These are phyloP conservation scores for Lanmaoa pseudosensibilis DNA, from an alignment of 768 basidiomycete species.

Conservation along the genomic window DNA sequence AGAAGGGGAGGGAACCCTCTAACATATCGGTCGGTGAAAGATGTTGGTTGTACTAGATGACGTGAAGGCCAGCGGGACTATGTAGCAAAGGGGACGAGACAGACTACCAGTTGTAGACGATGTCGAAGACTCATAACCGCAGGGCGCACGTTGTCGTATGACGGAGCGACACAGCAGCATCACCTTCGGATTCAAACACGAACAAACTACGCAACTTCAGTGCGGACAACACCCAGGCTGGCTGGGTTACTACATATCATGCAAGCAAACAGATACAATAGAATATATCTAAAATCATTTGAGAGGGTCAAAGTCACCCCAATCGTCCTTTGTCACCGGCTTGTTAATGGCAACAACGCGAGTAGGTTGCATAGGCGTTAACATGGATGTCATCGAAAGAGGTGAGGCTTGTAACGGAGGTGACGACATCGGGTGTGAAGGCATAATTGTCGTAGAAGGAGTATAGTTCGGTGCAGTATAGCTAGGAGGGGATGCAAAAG, in stretches of 20 bases:
- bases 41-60: neutral
- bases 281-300: constrained; percentile 19
- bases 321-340: constrained; percentile 61
- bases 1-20: neutral
- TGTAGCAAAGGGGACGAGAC: neutral
- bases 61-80: too few species aligned
- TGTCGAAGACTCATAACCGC: constrained; percentile 6
- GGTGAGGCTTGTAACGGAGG: constrained; percentile 33
- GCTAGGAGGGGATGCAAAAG: constrained; percentile 11
- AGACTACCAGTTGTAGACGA: neutral
- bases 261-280: constrained; percentile 6
- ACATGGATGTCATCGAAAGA: constrained; percentile 47
- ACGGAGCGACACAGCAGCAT: neutral
- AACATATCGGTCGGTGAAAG: constrained; percentile 10
- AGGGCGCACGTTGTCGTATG: neutral
- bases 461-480: constrained; percentile 17
- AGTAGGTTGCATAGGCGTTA: constrained; percentile 58
- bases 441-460: constrained; percentile 18
- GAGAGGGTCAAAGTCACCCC: constrained; percentile 80
- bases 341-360: constrained; percentile 43
- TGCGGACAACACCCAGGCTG: neutral
- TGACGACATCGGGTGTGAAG: constrained; percentile 29
- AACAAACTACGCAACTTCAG: constrained; percentile 18
- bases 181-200: constrained; percentile 22
- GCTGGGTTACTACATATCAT: neutral